phyloP scores from a whole-genome alignment of 2,329 filamentous ascomycete genomes.

The Zymoseptoria passerinii region DNA sequence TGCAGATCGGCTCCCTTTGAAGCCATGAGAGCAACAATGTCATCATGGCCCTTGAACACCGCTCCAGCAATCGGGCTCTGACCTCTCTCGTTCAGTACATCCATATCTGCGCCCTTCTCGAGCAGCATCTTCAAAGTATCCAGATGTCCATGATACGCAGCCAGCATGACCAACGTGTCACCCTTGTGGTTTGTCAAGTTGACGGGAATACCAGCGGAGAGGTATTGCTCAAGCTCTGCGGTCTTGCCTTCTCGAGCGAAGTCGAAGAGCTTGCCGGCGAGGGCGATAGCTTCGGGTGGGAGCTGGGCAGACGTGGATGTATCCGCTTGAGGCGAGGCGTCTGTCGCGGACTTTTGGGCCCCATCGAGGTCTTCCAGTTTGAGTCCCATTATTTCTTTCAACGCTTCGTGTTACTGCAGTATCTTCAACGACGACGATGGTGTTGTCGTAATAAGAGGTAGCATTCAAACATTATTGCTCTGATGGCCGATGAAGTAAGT shows the following conservation, averaged over 20 bases:
- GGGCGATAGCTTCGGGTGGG: constrained; percentile 56
- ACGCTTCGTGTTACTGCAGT: too few relatives aligned
- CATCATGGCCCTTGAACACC: constrained; percentile 62
- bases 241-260: constrained; percentile 54
- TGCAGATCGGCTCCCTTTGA: constrained; percentile 36
- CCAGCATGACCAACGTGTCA: constrained; percentile 67
- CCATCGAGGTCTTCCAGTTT: background rate
- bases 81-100: constrained; percentile 53
- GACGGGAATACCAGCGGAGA: constrained; percentile 56
- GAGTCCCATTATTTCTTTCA: background rate
- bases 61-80: constrained; percentile 64
- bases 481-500: too few relatives aligned
- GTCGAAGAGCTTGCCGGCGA: constrained; percentile 60
- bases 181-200: constrained; percentile 68
- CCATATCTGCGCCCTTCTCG: background rate
- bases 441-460: too few relatives aligned
- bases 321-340: background rate
- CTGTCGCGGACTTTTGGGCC: background rate
- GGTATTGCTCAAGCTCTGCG: constrained; percentile 52
- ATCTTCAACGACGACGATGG: too few relatives aligned
- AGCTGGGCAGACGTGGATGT: constrained; percentile 26
- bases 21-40: constrained; percentile 50
- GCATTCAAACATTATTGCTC: too few relatives aligned
- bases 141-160: constrained; percentile 60
- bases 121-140: constrained; percentile 43